Percentiles rank a stretch among this genome's conserved stretches.
These are phyloP conservation scores for Colletotrichum simmondsii DNA, from an alignment of 2,329 filamentous ascomycete genomes.

Conservation along the genomic window DNA sequence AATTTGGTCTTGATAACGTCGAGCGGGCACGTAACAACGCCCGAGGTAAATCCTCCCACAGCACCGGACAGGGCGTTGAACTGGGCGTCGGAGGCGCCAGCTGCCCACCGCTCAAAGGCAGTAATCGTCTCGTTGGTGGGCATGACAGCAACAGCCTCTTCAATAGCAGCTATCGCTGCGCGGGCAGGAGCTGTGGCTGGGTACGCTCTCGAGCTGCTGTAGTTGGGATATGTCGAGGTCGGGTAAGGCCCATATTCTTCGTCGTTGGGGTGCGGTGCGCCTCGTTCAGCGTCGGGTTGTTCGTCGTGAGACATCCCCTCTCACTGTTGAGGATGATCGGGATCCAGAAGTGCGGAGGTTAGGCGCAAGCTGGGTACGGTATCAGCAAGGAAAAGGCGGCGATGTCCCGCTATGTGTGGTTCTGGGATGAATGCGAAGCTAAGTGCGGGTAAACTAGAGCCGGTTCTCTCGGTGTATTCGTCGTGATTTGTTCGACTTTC, in stretches of 20 bases:
- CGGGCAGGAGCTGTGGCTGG: conserved; percentile 27
- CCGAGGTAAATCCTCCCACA: conserved; percentile 89
- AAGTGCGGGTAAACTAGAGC: conserved; percentile 29
- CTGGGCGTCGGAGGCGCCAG: conserved; percentile 66
- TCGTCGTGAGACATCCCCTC: conserved; percentile 64
- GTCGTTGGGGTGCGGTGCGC: conserved; percentile 41
- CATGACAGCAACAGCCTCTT: conserved; percentile 34
- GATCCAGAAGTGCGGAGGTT: conserved; percentile 1
- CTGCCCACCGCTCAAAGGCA: conserved; percentile 66
- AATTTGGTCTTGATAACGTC: conserved; percentile 99
- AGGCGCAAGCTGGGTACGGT: neutral
- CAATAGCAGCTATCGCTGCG: conserved; percentile 22
- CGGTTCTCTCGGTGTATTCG: neutral
- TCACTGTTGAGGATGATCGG: conserved; percentile 20
- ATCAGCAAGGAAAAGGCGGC: neutral
- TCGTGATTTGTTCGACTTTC: neutral
- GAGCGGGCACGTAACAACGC: conserved; percentile 93
- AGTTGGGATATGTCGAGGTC: conserved; percentile 36
- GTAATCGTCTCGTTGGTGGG: conserved; percentile 46
- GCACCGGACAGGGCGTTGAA: conserved; percentile 91
- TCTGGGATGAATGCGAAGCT: neutral
- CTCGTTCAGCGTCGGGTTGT: conserved; percentile 44
- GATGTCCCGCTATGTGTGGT: neutral
- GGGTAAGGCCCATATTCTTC: conserved; percentile 50
- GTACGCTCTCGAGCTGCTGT: conserved; percentile 36